phyloP scores from a whole-genome alignment of 2,329 filamentous ascomycete species.

The Herpotrichia juniperi region DNA sequence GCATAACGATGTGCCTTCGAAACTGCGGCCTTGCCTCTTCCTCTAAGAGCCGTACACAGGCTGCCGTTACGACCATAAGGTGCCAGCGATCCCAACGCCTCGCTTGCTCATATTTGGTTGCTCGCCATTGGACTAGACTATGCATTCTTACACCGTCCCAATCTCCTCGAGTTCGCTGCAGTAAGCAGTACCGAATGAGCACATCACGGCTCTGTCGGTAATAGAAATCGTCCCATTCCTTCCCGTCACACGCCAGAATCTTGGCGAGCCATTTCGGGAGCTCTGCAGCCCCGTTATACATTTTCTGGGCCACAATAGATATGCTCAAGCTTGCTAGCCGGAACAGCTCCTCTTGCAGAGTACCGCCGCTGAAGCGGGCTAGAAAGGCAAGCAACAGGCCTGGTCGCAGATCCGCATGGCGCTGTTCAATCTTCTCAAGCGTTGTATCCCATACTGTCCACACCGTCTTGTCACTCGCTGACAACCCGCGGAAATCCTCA shows the following conservation, averaged over 20 bases:
- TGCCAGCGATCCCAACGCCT: conserved; percentile 7
- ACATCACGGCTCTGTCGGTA: conserved; percentile 5
- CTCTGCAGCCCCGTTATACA: neutral
- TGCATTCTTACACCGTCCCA: conserved; percentile 7
- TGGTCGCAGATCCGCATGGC: conserved; percentile 5
- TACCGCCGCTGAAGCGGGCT: conserved; percentile 5
- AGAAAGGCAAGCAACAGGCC: conserved; percentile 12
- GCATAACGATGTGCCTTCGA: neutral
- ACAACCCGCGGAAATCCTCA: conserved; percentile 9
- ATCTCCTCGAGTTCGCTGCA: conserved; percentile 6
- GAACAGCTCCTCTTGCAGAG: conserved; percentile 11
- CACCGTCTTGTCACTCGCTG: conserved; percentile 12
- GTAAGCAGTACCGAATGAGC: conserved; percentile 4
- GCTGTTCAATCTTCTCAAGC: conserved; percentile 11
- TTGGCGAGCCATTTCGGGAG: conserved; percentile 1
- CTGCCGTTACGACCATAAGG: conserved; percentile 1
- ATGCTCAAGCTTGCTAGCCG: conserved; percentile 9
- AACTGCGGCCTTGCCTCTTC: conserved; percentile 1
- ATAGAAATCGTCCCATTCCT: conserved; percentile 5
- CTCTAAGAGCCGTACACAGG: conserved; percentile 1
- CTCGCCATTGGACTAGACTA: conserved; percentile 9
- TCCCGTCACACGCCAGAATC: neutral
- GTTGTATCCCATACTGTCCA: conserved; percentile 17
- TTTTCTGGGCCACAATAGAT: neutral
- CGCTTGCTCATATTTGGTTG: conserved; percentile 3